Percentiles rank a stretch among this genome's conserved stretches.
Evolutionary conservation across 2,329 filamentous ascomycete genomes (phyloP).

Genomic region (Sporothrix brasiliensis): DNA sequence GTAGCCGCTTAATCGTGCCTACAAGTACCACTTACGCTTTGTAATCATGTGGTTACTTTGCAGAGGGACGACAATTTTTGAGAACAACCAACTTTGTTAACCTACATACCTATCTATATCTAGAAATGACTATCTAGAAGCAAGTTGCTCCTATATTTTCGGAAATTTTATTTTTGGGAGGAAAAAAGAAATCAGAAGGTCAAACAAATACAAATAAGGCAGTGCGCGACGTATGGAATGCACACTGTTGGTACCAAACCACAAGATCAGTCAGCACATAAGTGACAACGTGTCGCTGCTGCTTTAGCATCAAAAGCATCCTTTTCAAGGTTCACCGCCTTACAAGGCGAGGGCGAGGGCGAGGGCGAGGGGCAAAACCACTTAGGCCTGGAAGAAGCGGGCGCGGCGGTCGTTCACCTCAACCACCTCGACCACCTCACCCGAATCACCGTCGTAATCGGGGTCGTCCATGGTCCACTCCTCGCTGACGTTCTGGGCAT

Average conservation of each 20-base stretch:
- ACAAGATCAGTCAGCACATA: too few relatives aligned
- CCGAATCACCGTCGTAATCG: neutral
- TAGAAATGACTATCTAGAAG: neutral
- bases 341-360: neutral
- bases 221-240: neutral
- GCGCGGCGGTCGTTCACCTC: neutral
- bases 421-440: neutral
- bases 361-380: neutral
- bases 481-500: slow-evolving; percentile 7
- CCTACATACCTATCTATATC: slow-evolving; percentile 5
- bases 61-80: neutral
- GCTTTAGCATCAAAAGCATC: too few relatives aligned
- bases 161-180: neutral
- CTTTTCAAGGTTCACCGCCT: neutral
- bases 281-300: neutral
- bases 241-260: neutral
- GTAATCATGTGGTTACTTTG: neutral
- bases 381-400: slow-evolving; percentile 10
- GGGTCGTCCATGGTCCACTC: slow-evolving; percentile 10
- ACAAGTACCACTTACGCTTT: neutral
- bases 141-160: neutral
- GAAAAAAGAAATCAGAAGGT: too few relatives aligned
- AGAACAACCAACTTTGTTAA: neutral
- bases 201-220: too few relatives aligned
- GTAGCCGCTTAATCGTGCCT: too few relatives aligned